Base-by-base conservation (phyloP, 2,329 filamentous ascomycete genomes). In the Xylariaceae sp. region DNA sequence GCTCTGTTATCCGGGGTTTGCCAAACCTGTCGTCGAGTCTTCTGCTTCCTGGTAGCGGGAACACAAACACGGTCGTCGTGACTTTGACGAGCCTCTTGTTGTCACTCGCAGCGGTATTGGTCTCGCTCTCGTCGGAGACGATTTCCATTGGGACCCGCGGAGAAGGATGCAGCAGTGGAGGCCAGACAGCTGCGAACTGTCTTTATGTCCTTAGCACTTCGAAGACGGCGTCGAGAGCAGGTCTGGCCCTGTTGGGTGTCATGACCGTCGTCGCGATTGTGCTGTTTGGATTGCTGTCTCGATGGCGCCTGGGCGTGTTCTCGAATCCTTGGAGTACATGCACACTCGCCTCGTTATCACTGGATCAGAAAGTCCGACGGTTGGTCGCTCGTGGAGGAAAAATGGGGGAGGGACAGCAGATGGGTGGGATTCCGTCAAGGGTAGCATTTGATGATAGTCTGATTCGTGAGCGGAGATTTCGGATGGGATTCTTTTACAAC, bases 301-400 rank as follows among this genome's bases (percentile, higher is more conserved):
- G 52, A 14, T 67, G 65, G 65, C 45, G 44, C 12, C 59, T 62
- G 0, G 64, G 65, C 2, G 61, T 67, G 2, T 42, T 52, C 4
- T 54, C 62, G 0, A 67, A 67, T 34, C 66, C 65, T 1, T 67
- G 65, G 65, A 66, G 61, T 35, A 65, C 67, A 16, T 61, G 59
- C 16, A 59, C 64, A 5, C 54, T 63, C 5, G 61, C 63, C 3
- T 47, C 48, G 14, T 14, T 50, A 8, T 45, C 41, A 5, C 4
- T 17, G 3, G 59, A 63, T 39, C 41, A 44, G 4, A 55, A 55
- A 5, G 42, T 55, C 21, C 44, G 45, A 11, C 47, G n/a, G n/a
- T n/a, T n/a, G n/a, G n/a, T n/a, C n/a, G n/a, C n/a, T n/a, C n/a
- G n/a, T n/a, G n/a, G n/a, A n/a, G n/a, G n/a, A n/a, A n/a, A n/a